These are phyloP conservation scores for Aspergillus sp. DNA, from an alignment of 2,329 filamentous ascomycete genomes.

Conservation along the genomic window DNA sequence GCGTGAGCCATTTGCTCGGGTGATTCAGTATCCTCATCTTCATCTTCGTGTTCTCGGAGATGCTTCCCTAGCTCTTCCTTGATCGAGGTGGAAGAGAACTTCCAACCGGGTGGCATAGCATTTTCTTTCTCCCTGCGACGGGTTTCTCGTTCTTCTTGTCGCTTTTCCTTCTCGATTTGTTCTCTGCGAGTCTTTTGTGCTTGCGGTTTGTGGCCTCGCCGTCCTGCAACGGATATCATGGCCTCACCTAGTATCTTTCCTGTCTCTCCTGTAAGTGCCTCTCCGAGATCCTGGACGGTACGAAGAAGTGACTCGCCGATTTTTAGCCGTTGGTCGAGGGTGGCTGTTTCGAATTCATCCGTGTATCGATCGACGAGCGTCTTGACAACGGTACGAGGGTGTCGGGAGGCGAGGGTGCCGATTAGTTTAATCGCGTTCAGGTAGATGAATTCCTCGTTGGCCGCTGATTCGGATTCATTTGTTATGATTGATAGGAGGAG, in stretches of 20 bases:
- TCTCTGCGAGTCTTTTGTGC: slow-evolving; percentile 24
- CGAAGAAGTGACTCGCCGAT: slow-evolving; percentile 37
- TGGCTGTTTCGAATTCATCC: slow-evolving; percentile 30
- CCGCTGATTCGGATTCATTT: slow-evolving; percentile 23
- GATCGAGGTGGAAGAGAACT: slow-evolving; percentile 14
- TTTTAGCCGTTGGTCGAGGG: slow-evolving; percentile 34
- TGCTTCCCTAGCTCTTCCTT: slow-evolving; percentile 1
- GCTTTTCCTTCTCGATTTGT: slow-evolving; percentile 20
- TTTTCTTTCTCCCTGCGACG: slow-evolving; percentile 17
- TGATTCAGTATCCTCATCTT: slow-evolving; percentile 29
- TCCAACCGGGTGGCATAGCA: slow-evolving; percentile 25
- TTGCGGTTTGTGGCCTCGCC: slow-evolving; percentile 31
- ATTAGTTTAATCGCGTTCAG: slow-evolving; percentile 38
- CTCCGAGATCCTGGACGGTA: slow-evolving; percentile 36
- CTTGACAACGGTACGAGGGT: slow-evolving; percentile 37
- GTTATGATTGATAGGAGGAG: slow-evolving; percentile 35
- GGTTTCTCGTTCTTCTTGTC: slow-evolving; percentile 22
- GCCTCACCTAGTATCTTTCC: slow-evolving; percentile 33
- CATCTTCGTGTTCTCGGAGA: slow-evolving; percentile 14
- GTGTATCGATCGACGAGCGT: slow-evolving; percentile 35
- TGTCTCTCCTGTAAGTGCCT: slow-evolving; percentile 30
- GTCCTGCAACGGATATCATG: slow-evolving; percentile 34
- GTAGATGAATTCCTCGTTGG: slow-evolving; percentile 39
- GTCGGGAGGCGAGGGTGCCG: slow-evolving; percentile 33
- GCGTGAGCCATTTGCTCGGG: slow-evolving; percentile 28